A percentile compares a stretch with the other conserved stretches of the same genome.
phyloP scores from a whole-genome alignment of 2,329 filamentous ascomycete genomes.

The Cladosporium sp. region DNA sequence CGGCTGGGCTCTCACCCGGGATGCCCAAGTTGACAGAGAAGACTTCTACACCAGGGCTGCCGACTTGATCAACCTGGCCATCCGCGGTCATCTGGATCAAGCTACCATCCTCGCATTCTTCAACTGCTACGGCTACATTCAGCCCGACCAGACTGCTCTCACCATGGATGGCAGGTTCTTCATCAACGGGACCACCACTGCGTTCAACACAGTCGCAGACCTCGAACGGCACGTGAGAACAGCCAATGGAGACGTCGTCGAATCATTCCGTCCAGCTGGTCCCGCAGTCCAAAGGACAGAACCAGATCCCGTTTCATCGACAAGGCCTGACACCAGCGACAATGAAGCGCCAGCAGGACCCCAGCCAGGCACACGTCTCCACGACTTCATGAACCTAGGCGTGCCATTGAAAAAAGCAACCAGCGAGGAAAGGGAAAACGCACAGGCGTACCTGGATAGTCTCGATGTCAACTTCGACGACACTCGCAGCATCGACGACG shows the following conservation, averaged over 20 bases:
- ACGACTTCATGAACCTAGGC: no score
- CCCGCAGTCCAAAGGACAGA: no score
- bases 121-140: slow-evolving; percentile 7
- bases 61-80: slow-evolving; percentile 3
- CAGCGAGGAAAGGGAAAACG: no score
- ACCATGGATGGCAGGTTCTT: neutral
- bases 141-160: neutral
- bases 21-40: neutral
- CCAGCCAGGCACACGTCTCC: no score
- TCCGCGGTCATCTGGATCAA: neutral
- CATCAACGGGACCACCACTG: neutral
- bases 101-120: slow-evolving; percentile 7
- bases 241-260: no score
- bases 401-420: no score
- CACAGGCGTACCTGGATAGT: neutral
- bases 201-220: neutral
- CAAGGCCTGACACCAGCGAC: no score
- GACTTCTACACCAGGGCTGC: slow-evolving; percentile 5
- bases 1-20: neutral
- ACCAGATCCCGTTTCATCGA: no score
- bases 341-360: no score
- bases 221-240: neutral
- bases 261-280: no score
- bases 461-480: neutral
- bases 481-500: neutral